Percentiles rank a stretch among this genome's conserved stretches.
Evolutionary conservation across 768 basidiomycete species (phyloP).

Genomic region (Gautieria morchelliformis): DNA sequence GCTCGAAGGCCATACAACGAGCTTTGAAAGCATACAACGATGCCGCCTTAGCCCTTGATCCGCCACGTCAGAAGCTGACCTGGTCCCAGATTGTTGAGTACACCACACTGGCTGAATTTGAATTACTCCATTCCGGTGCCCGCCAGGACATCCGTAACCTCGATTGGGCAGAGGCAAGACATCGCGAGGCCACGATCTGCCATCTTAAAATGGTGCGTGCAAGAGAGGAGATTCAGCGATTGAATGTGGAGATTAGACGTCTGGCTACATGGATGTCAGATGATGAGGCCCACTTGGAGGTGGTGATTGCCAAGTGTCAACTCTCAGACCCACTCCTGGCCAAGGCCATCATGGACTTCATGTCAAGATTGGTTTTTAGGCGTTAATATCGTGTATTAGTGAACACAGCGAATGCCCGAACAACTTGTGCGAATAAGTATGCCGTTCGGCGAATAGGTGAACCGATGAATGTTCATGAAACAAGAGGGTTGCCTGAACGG

Average conservation of each 20-base stretch:
- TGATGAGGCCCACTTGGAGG: constrained; percentile 7
- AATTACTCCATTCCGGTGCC: constrained; percentile 11
- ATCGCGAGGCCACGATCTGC: constrained; percentile 21
- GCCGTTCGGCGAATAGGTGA: no score
- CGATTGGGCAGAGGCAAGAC: constrained; percentile 29
- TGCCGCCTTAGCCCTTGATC: background rate
- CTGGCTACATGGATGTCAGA: constrained; percentile 19
- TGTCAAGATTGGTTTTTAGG: no score
- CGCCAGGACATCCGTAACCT: constrained; percentile 19
- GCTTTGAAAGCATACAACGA: background rate
- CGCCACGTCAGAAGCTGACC: background rate
- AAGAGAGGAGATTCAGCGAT: constrained; percentile 20
- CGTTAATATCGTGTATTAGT: no score
- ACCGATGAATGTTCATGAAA: no score
- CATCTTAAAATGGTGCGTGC: constrained; percentile 23
- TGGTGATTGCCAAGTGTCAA: background rate
- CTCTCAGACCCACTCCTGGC: background rate
- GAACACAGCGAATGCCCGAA: no score
- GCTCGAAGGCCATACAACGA: background rate
- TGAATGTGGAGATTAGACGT: constrained; percentile 25
- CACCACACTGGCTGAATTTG: background rate
- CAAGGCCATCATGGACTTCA: background rate
- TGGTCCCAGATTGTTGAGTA: constrained; percentile 1
- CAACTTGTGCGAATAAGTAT: no score
- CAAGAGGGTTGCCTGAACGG: no score